Base-by-base conservation (phyloP, 176 grass and related monocot genomes). In the Oryza australiensis region DNA sequence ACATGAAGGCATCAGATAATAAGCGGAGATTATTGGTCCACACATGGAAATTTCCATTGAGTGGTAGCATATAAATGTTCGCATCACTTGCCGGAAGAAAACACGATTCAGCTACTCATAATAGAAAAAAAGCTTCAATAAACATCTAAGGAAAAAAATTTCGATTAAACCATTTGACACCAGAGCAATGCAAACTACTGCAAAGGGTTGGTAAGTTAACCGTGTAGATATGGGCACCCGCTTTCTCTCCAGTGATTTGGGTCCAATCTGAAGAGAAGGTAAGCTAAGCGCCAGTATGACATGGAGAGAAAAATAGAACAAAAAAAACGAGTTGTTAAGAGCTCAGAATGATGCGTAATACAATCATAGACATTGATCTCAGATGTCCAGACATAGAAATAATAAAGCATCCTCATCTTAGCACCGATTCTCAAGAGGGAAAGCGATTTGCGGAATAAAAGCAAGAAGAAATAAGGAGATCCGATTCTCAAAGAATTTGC, bases 101-200 rank as follows among this genome's bases (percentile, higher is more conserved):
- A 37, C 24, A 45, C 1, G 14, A 66, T 32, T 43, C 1, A 0
- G 0, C 18, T 4, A 27, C 18, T 29, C 62, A 0, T 0, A 0
- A 70, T 53, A 5, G 0, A n/a, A 82, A 72, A 2, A 45, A 59
- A n/a, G 16, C 14, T 7, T 3, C 26, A 41, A 29, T 14, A 55
- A 12, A 22, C 9, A 72, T 1, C 0, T 3, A 0, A 55, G 0
- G 10, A 84, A 40, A 0, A 37, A 37, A 55, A 88, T 93, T 69
- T 90, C n/a, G 87, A 78, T 95, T 83, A 82, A 78, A 85, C 89
- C 73, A 95, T 95, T 99, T 99, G 96, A 95, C 96, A 45, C 90
- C 89, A 90, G 49, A 74, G 96, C 90, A 95, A 95, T 80, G 24
- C 64, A 78, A 86, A 75, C 30, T 28, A 20, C 76, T 90, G 90